These are phyloP conservation scores for Nymphaea colorata DNA, from an alignment of 164 flowering plant species.

Conservation along the genomic window DNA sequence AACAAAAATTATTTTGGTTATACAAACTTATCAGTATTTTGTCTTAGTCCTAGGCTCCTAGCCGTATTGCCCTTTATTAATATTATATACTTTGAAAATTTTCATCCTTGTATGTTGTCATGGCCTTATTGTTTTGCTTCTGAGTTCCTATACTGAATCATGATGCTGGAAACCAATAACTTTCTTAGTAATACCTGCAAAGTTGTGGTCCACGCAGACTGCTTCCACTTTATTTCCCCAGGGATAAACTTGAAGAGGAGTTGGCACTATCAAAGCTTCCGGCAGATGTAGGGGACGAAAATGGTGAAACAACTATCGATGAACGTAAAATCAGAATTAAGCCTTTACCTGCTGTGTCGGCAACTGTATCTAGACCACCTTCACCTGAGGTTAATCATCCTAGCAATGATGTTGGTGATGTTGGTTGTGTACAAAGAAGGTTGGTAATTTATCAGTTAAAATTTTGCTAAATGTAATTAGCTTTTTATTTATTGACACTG, in stretches of 20 bases:
- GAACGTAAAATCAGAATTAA: constrained; percentile 97
- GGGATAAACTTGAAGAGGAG: constrained; percentile 90
- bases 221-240: constrained; percentile 97
- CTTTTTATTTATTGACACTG: too few relatives aligned
- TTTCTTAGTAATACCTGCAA: too few relatives aligned
- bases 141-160: not conserved
- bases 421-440: constrained; percentile 56
- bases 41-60: not conserved
- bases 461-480: too few relatives aligned
- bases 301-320: constrained; percentile 89
- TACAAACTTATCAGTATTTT: not conserved
- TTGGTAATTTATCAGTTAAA: constrained; percentile 17
- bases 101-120: not conserved
- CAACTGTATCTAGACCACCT: constrained; percentile 32
- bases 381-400: constrained; percentile 46
- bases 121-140: not conserved
- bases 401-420: constrained; percentile 45
- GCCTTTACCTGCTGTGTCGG: constrained; percentile 60
- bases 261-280: constrained; percentile 91
- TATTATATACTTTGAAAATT: too few relatives aligned
- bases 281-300: constrained; percentile 99
- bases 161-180: too few relatives aligned
- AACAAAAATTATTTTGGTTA: not conserved
- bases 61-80: not conserved
- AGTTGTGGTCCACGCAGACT: constrained; percentile 30